phyloP scores from a whole-genome alignment of 768 basidiomycete genomes.

The Candolleomyces aberdarensis region DNA sequence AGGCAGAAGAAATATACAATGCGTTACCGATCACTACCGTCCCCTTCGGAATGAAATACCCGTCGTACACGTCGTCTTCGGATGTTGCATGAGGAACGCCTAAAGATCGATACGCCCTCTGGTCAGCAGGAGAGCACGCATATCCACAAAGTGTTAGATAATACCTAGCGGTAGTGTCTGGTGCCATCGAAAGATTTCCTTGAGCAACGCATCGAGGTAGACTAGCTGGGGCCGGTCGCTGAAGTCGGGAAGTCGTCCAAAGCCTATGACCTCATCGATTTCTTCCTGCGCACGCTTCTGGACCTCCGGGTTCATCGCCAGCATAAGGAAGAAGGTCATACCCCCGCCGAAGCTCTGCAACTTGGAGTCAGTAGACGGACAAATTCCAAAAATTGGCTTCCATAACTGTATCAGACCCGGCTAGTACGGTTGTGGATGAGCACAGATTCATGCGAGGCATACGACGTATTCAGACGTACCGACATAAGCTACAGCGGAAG shows the following conservation, averaged over 20 bases:
- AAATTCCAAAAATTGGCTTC: neutral
- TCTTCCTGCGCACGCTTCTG: constrained; percentile 36
- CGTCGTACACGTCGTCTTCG: constrained; percentile 7
- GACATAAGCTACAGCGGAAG: no score
- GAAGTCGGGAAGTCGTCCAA: constrained; percentile 31
- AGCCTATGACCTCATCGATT: constrained; percentile 35
- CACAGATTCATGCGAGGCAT: no score
- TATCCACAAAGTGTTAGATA: neutral
- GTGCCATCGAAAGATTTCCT: constrained; percentile 24
- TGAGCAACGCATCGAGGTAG: constrained; percentile 32
- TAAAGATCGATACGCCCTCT: neutral
- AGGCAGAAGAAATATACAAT: constrained; percentile 16
- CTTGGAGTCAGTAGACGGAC: neutral
- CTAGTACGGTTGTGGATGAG: no score
- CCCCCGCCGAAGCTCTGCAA: constrained; percentile 26
- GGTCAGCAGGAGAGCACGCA: neutral
- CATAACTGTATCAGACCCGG: neutral
- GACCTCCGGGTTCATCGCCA: constrained; percentile 34
- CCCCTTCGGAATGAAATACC: constrained; percentile 27
- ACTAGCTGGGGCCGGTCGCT: constrained; percentile 28
- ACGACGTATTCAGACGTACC: no score
- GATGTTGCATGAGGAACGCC: constrained; percentile 4
- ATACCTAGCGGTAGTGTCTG: constrained; percentile 15
- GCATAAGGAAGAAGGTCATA: constrained; percentile 32
- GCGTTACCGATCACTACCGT: constrained; percentile 26